Conservation (phyloP, 2,329 filamentous ascomycete species). For the Ophiocordyceps australis region DNA sequence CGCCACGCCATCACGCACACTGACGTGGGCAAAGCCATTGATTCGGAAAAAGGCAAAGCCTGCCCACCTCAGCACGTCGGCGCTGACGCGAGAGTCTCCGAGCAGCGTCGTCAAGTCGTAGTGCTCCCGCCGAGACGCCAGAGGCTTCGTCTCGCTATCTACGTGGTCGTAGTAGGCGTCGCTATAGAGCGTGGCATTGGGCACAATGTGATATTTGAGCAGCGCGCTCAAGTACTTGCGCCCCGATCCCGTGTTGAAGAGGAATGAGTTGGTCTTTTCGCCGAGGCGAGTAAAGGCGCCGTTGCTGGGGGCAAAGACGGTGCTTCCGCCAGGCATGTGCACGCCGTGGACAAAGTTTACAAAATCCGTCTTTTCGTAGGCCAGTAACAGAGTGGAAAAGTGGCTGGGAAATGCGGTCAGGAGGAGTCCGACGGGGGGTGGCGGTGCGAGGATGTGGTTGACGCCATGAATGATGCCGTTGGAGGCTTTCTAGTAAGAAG, state of each 20-base stretch:
- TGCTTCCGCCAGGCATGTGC: conserved; percentile 42
- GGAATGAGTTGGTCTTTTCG: conserved; percentile 56
- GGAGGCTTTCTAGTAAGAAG: conserved; percentile 46
- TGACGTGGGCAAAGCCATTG: conserved; percentile 53
- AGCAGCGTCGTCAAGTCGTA: conserved; percentile 61
- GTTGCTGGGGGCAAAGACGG: conserved; percentile 70
- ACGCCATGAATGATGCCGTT: conserved; percentile 74
- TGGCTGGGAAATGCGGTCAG: conserved; percentile 49
- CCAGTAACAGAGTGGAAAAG: conserved; percentile 67
- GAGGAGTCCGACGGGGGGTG: conserved; percentile 35
- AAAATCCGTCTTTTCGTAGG: conserved; percentile 56
- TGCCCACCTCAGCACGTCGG: conserved; percentile 54
- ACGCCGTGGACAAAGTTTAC: conserved; percentile 37
- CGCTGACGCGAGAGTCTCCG: conserved; percentile 41
- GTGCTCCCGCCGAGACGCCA: conserved; percentile 20
- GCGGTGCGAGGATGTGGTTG: conserved; percentile 59
- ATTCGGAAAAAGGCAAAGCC: conserved; percentile 54
- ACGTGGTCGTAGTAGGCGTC: conserved; percentile 52
- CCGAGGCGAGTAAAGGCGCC: conserved; percentile 63
- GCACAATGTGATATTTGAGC: conserved; percentile 61
- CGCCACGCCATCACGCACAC: conserved; percentile 51
- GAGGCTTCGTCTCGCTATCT: conserved; percentile 6
- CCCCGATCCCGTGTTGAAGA: conserved; percentile 61
- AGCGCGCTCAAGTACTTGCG: conserved; percentile 60
- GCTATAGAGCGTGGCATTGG: conserved; percentile 62